A percentile compares a stretch with the other conserved stretches of the same genome.
Evolutionary conservation across 2,329 filamentous ascomycete genomes (phyloP).

Genomic region (Thielaviopsis cerberus): DNA sequence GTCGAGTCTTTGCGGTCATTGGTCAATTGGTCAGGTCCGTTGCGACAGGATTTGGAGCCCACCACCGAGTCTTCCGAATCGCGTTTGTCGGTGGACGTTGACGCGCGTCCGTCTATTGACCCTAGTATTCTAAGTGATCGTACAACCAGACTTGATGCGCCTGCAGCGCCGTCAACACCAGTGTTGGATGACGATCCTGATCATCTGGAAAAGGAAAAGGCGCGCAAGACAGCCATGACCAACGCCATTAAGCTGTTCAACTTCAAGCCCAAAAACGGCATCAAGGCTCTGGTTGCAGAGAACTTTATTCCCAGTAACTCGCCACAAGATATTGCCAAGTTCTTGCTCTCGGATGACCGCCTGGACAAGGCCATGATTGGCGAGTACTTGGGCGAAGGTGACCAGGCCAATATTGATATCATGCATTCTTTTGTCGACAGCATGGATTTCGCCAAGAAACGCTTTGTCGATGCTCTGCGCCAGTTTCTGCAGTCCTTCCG

Average conservation of each 20-base stretch:
- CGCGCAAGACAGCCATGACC: slow-evolving; percentile 75
- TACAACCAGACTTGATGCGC: slow-evolving; percentile 39
- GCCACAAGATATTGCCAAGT: slow-evolving; percentile 66
- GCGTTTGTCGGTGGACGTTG: slow-evolving; percentile 24
- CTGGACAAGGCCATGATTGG: slow-evolving; percentile 85
- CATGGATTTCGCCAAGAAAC: slow-evolving; percentile 82
- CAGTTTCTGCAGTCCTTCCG: slow-evolving; percentile 90
- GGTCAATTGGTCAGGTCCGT: slow-evolving; percentile 67
- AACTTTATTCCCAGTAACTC: slow-evolving; percentile 70
- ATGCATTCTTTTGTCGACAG: slow-evolving; percentile 96
- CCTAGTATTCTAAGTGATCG: slow-evolving; percentile 36
- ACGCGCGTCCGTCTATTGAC: slow-evolving; percentile 48
- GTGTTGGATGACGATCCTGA: slow-evolving; percentile 74
- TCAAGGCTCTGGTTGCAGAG: slow-evolving; percentile 66
- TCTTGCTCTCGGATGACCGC: slow-evolving; percentile 62
- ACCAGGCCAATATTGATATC: slow-evolving; percentile 80
- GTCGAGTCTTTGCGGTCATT: slow-evolving; percentile 78
- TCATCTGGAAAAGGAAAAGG: slow-evolving; percentile 87
- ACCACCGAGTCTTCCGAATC: slow-evolving; percentile 18
- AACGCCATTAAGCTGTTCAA: slow-evolving; percentile 89
- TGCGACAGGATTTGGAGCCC: slow-evolving; percentile 35
- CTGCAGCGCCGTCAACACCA: slow-evolving; percentile 39
- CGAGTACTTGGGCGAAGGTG: slow-evolving; percentile 86
- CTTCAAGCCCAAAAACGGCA: slow-evolving; percentile 87
- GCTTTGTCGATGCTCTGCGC: slow-evolving; percentile 81